Percentiles rank a stretch among this genome's conserved stretches.
Evolutionary conservation across 164 flowering plant species (phyloP).

Genomic region (Stephania japonica): DNA sequence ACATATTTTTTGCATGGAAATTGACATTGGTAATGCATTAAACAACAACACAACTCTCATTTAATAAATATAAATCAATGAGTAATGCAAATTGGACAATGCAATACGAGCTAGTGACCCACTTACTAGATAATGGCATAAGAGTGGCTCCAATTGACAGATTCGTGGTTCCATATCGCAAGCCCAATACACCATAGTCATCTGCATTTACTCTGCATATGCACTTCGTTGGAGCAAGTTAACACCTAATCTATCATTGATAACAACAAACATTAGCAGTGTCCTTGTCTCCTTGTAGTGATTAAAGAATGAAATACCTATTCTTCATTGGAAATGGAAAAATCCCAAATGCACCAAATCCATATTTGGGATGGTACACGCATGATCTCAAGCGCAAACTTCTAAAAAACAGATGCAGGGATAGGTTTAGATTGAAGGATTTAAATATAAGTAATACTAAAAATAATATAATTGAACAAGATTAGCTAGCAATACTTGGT

Average conservation of each 20-base stretch:
- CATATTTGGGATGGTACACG: conserved; percentile 71
- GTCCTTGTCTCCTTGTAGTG: not conserved
- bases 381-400: conserved; percentile 70
- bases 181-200: conserved; percentile 74
- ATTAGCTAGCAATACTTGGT: not conserved
- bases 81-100: not conserved
- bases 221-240: conserved; percentile 7
- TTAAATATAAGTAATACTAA: not conserved
- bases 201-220: conserved; percentile 47
- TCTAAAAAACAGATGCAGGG: conserved; percentile 29
- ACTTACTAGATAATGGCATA: conserved; percentile 62
- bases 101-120: conserved; percentile 11
- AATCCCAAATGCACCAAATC: conserved; percentile 82
- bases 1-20: not conserved
- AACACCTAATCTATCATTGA: not conserved
- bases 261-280: not conserved
- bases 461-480: not conserved
- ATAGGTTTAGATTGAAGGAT: not conserved
- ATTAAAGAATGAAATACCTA: conserved; percentile 38
- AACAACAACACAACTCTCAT: not conserved
- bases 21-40: not conserved
- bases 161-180: conserved; percentile 79
- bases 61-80: too few relatives aligned
- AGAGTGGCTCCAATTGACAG: conserved; percentile 72
- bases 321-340: conserved; percentile 58